Percentiles rank a stretch among this genome's conserved stretches.
Evolutionary conservation across 257 asterid genomes (phyloP).

Genomic region (Penstemon davidsonii): DNA sequence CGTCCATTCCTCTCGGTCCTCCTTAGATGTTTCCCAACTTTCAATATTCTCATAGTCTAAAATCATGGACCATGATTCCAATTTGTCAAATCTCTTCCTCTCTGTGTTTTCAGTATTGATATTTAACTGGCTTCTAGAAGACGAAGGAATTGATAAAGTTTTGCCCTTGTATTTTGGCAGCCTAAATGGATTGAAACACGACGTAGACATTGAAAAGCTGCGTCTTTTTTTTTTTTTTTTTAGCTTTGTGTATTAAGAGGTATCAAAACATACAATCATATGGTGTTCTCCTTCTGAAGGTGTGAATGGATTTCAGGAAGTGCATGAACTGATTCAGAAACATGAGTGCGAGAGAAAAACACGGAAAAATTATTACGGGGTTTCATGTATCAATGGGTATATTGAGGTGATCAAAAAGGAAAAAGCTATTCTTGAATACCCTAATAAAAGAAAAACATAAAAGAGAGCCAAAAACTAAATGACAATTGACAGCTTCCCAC

Average conservation of each 20-base stretch:
- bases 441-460: not conserved
- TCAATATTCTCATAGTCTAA: conserved; percentile 84
- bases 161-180: conserved; percentile 46
- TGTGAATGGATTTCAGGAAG: conserved; percentile 79
- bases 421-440: conserved; percentile 11
- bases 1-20: conserved; percentile 69
- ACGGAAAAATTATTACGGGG: conserved; percentile 15
- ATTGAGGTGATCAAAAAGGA: not conserved
- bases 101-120: conserved; percentile 61
- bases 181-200: conserved; percentile 77
- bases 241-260: not conserved
- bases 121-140: conserved; percentile 49
- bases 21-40: conserved; percentile 70
- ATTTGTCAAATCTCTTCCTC: conserved; percentile 80
- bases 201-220: conserved; percentile 43
- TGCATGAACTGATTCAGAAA: conserved; percentile 80
- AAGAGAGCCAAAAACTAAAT: no score
- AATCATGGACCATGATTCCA: conserved; percentile 98
- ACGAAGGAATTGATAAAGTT: conserved; percentile 40
- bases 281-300: conserved; percentile 61
- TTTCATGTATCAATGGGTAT: conserved; percentile 43
- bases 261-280: conserved; percentile 12
- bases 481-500: no score
- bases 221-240: not conserved
- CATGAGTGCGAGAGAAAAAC: conserved; percentile 36